Evolutionary conservation across 495 filamentous ascomycete genomes (phyloP), one percentile per base, ranked within the genome.

Genomic region (Coniosporium apollinis): DNA sequence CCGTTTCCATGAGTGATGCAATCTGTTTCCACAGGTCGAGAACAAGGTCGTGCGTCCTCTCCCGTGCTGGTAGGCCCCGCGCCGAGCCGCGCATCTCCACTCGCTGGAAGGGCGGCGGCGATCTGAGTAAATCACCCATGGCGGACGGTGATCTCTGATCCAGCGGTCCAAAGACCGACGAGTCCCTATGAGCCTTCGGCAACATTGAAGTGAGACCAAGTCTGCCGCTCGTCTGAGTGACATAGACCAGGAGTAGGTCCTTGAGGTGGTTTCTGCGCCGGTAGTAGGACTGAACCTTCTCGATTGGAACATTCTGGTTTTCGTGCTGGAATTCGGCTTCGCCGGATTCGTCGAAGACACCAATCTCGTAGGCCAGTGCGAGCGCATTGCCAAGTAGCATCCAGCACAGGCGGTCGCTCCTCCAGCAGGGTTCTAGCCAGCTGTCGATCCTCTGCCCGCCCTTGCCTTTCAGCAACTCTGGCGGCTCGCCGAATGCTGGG

Each of bases 341-440:
- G 33, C 74, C 79, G 38, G 79, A 77, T 28, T 82, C 71, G 41
- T 94, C 89, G 38, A 96, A 97, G 2, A 97, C 82, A 11, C 89
- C 89, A 13, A 97, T 69, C 55, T 97, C 89, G 39, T 89, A 91
- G 0, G 85, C 81, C 24, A 97, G 61, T 2, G 84, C 75, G 59
- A 89, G 74, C 4, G 83, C 84, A 20, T 81, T 89, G 39, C 84
- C 89, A 30, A 97, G 67, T 10, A 97, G 54, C 82, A 94, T 96
- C 91, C 89, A 94, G 44, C 82, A 93, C 85, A 97, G 93, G 26
- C 86, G 78, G 43, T 97, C 89, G 41, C 82, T 92, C 43, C 87
- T 64, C 81, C 84, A 86, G n/a, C 82, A 84, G 11, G 89, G 89
- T 52, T 96, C 89, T 20, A 93, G 70, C 81, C 89, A 96, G 50